Base-by-base conservation (phyloP, 1,139 yeast species). In the Hyphopichia fennica region DNA sequence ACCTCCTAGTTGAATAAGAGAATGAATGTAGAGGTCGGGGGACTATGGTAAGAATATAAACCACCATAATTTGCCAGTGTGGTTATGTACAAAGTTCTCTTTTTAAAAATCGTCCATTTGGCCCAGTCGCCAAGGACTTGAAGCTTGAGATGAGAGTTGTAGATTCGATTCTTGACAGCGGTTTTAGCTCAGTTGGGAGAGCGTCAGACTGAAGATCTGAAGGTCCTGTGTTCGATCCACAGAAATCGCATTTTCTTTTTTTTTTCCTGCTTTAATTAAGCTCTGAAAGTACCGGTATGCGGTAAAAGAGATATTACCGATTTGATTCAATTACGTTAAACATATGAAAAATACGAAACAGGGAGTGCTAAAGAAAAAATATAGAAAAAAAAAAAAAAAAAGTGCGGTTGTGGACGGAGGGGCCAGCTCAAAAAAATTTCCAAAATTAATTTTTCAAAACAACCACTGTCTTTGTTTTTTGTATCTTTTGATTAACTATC, bases 211-310 rank as follows among this genome's bases (percentile, higher is more conserved):
- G 77, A 72, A 71, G 77, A 72, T 72, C 77, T 71, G 76, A 67
- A 72, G 77, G 77, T 72, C 77, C 73, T 72, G 77, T 72, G 77
- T 72, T 72, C 77, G 77, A 72, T 72, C 77, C 77, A 72, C 77
- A 69, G 73, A 69, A 67, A 63, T 68, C 71, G 74, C 75, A 69
- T 54, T 44, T 34, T 48, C 52, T 58, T 60, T 56, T 47, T n/a
- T 6, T 29, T 6, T 10, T 32, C 17, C 13, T 18, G n/a, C 6
- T 30, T 22, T n/a, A n/a, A n/a, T n/a, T n/a, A n/a, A n/a, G n/a
- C n/a, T n/a, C n/a, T n/a, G n/a, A n/a, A n/a, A n/a, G n/a, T n/a
- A n/a, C n/a, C n/a, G n/a, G n/a, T n/a, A n/a, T n/a, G n/a, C n/a
- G n/a, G n/a, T n/a, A n/a, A n/a, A n/a, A n/a, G n/a, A n/a, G n/a